Evolutionary conservation across 2,329 filamentous ascomycete genomes (phyloP), one percentile per base, ranked within the genome.

Genomic region (Aureobasidium sp.): DNA sequence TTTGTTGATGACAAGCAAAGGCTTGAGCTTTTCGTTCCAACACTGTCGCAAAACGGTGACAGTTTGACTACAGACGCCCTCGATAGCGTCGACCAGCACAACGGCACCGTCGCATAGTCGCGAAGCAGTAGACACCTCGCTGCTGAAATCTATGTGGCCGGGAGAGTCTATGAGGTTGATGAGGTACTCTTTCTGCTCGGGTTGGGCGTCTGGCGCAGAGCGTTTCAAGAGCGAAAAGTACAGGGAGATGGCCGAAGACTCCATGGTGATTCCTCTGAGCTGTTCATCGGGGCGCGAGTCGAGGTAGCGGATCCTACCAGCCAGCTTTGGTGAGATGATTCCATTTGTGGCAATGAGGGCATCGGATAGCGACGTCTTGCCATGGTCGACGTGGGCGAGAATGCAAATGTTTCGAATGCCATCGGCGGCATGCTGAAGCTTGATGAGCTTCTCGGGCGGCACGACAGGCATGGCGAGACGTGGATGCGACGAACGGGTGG

Each of bases 161-260:
- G 94, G 94, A 1, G 94, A 97, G 76, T 99, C 94, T 71, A 99
- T 99, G 62, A 99, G 77, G 74, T 99, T 99, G 77, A 99, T 90
- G 65, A 99, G 81, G 71, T 96, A 97, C 74, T 99, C 93, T 71
- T 91, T 91, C 22, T 88, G 82, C 69, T 87, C 82, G 0, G 73
- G 72, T 48, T 67, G 61, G 8, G 72, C 70, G 31, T 73, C 67
- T 27, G 90, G 86, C 1, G 83, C 79, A 40, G 84, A 79, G 67
- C 90, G 85, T 67, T 92, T 84, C 60, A 96, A 79, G 82, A 97
- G 90, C 39, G 92, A 95, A 74, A 99, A 99, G 76, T 89, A 95
- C 37, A 99, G 81, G 0, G 94, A 97, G 66, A 99, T 99, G 65
- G 94, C 94, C 6, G 93, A 97, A 0, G 94, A 97, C 75, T 99